Base-by-base conservation (phyloP, 768 basidiomycete genomes). In the Cantharellus anzutake region DNA sequence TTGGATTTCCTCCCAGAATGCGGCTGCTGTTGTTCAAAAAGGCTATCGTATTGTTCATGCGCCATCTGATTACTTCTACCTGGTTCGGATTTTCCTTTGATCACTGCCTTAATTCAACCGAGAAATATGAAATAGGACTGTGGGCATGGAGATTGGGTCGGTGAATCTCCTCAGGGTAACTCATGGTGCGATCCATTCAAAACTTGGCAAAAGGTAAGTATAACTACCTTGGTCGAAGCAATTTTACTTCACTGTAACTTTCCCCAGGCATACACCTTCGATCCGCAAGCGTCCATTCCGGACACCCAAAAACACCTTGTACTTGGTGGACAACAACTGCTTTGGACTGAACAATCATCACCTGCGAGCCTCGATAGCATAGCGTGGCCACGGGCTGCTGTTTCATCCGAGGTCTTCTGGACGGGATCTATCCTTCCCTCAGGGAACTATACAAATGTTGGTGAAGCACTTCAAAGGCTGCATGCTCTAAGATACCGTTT, bases 321-420 rank as follows among this genome's bases (percentile, higher is more conserved):
- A 16, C 74, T 86, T 4, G 86, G 87, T 41, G 87, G 56, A 41
- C 76, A 86, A 66, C 79, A 82, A 40, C 75, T 80, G 0, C 72
- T 88, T 2, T 88, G 83, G 84, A 76, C 80, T 0, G 85, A 87
- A 66, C 84, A 86, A 67, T 77, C 82, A 0, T 76, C 76, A 4
- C 76, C 83, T n/a, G 71, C 75, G 59, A 87, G 82, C 65, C 68
- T 87, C 37, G 85, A 88, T 64, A 65, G 78, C 2, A 80, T 80
- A 55, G 73, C 76, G 1, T 88, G 86, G 86, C 86, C 84, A 7
- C 75, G 83, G 57, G 81, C 82, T 11, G 82, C 81, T 0, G 76
- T 79, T 0, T 78, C 80, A 7, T 84, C 84, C 0, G 86, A 88
- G 72, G 66, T 86, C 14, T 87, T 85, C 68, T 88, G 86, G 85